Evolutionary conservation across 805 yeast genomes (phyloP).

Genomic region (Yarrowia deformans): DNA sequence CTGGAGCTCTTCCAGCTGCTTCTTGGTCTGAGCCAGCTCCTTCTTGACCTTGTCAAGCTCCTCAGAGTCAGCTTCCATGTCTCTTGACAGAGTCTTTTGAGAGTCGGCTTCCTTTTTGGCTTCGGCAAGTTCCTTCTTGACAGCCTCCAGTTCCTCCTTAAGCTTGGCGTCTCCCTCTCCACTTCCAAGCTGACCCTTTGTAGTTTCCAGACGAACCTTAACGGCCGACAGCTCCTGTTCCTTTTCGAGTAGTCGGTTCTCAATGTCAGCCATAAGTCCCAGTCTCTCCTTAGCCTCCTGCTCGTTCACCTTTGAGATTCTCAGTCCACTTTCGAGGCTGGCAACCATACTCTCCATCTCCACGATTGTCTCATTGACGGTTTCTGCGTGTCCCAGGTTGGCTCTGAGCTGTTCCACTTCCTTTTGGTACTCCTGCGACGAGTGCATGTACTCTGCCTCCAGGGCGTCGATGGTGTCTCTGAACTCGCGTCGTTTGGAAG

Average conservation of each 20-base stretch:
- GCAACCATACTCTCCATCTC: slow-evolving; percentile 46
- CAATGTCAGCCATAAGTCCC: slow-evolving; percentile 50
- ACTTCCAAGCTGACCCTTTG: slow-evolving; percentile 30
- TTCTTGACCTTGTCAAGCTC: slow-evolving; percentile 11
- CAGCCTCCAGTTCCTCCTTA: slow-evolving; percentile 29
- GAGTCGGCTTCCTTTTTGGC: not conserved
- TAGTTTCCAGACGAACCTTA: slow-evolving; percentile 39
- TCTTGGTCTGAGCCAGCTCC: slow-evolving; percentile 11
- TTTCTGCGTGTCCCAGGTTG: slow-evolving; percentile 43
- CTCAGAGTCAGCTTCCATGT: slow-evolving; percentile 3
- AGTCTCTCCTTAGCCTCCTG: slow-evolving; percentile 49
- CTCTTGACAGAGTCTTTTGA: not conserved
- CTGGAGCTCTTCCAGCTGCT: slow-evolving; percentile 13
- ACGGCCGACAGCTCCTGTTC: slow-evolving; percentile 46
- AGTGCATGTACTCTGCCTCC: slow-evolving; percentile 45
- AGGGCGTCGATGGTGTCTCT: slow-evolving; percentile 47
- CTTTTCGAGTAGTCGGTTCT: slow-evolving; percentile 50
- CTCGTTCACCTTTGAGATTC: slow-evolving; percentile 43
- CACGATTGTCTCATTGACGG: slow-evolving; percentile 43
- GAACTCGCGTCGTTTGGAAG: slow-evolving; percentile 48
- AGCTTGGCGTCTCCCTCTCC: slow-evolving; percentile 10
- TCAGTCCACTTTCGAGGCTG: slow-evolving; percentile 45
- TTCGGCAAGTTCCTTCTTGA: not conserved
- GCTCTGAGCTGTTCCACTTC: slow-evolving; percentile 43
- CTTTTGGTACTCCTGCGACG: slow-evolving; percentile 43